phyloP scores from a whole-genome alignment of 306 rosid genomes.

The Sesbania bispinosa region DNA sequence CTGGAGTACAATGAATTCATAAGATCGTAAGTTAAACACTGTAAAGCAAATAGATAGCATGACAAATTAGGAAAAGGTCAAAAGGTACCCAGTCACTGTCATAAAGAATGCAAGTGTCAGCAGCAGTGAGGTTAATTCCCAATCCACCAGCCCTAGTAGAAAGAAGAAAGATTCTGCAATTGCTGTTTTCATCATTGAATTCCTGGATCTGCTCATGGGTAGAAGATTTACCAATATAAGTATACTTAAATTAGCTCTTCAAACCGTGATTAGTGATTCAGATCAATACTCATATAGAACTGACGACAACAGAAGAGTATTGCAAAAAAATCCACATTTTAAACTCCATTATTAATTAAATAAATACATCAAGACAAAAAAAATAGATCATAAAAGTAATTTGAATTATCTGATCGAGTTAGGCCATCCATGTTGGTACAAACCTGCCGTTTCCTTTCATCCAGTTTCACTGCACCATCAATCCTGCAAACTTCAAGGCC shows the following conservation, averaged over 20 bases:
- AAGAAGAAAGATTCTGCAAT: constrained; percentile 65
- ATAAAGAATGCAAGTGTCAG: constrained; percentile 95
- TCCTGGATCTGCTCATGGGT: constrained; percentile 55
- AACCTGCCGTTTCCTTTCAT: constrained; percentile 82
- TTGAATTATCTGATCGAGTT: background rate
- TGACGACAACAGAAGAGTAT: constrained; percentile 1
- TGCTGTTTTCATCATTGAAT: constrained; percentile 69
- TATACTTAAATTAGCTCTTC: background rate
- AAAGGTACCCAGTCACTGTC: constrained; percentile 97
- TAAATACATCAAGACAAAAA: too few species aligned
- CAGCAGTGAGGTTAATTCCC: constrained; percentile 97
- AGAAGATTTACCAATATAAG: constrained; percentile 10
- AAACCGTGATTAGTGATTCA: background rate
- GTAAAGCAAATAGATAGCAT: background rate
- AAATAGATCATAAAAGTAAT: background rate
- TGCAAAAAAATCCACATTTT: background rate
- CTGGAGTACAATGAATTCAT: constrained; percentile 40
- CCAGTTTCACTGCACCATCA: constrained; percentile 75
- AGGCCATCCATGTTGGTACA: constrained; percentile 22
- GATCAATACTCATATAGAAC: background rate
- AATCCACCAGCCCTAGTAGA: constrained; percentile 98
- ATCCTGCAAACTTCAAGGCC: constrained; percentile 89
- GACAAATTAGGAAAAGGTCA: background rate
- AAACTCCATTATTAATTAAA: too few species aligned
- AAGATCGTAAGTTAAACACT: background rate